Conservation (phyloP, 352 stramenopile genomes). For the Pythium sukuiense region DNA sequence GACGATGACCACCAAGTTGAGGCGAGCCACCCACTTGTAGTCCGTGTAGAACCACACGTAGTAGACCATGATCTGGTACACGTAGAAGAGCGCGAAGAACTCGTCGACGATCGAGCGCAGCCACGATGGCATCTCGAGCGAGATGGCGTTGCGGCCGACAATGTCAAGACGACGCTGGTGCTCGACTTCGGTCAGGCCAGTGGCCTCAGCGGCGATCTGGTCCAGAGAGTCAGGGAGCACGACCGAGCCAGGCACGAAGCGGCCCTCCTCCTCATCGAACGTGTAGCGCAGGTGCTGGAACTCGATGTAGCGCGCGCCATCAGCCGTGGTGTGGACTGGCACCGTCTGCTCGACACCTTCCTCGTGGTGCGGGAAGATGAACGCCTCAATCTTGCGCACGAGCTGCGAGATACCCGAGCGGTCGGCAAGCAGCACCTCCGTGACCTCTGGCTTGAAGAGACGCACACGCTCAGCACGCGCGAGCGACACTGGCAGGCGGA, state of each 20-base stretch:
- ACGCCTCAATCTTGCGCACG: conserved; percentile 22
- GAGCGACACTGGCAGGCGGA: conserved; percentile 25
- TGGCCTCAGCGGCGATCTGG: conserved; percentile 24
- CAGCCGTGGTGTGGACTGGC: conserved; percentile 22
- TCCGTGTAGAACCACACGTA: conserved; percentile 38
- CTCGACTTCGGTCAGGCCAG: conserved; percentile 26
- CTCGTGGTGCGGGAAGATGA: conserved; percentile 29
- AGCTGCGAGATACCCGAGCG: conserved; percentile 29
- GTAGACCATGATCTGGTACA: conserved; percentile 37
- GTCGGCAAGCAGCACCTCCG: conserved; percentile 28
- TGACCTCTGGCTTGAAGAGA: conserved; percentile 31
- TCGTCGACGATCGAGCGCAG: conserved; percentile 31
- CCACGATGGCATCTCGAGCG: conserved; percentile 33
- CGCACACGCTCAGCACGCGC: conserved; percentile 17
- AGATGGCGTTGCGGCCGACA: conserved; percentile 31
- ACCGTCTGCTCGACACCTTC: conserved; percentile 31
- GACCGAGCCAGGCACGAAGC: conserved; percentile 31
- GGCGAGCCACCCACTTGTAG: conserved; percentile 27
- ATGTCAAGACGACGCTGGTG: conserved; percentile 26
- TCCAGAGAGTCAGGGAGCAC: conserved; percentile 24
- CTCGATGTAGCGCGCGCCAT: conserved; percentile 29
- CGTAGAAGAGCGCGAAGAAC: conserved; percentile 34
- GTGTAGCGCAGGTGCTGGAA: conserved; percentile 38
- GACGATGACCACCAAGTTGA: conserved; percentile 34
- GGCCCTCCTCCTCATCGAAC: conserved; percentile 25